Conservation (phyloP, 2,329 filamentous ascomycete species). For the Fusarium avenaceum region DNA sequence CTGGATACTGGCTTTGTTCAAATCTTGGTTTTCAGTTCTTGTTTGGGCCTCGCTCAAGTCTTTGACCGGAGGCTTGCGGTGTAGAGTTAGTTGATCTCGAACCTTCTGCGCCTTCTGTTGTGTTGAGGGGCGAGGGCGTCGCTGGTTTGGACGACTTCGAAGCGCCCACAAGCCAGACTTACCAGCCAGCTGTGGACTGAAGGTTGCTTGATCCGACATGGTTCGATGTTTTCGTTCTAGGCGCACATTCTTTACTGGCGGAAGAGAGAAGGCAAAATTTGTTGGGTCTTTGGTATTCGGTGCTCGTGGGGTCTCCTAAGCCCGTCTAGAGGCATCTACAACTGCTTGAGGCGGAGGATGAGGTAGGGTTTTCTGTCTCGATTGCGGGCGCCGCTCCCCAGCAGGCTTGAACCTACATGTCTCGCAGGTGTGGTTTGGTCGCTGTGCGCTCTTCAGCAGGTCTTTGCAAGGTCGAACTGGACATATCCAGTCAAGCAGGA, state of each 20-base stretch:
- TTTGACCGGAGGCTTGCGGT: neutral
- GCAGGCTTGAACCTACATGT: constrained; percentile 6
- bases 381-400: neutral
- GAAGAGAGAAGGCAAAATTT: neutral
- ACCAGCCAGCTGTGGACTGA: neutral
- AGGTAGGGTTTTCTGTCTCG: neutral
- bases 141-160: constrained; percentile 8
- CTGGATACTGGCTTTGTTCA: too few species aligned
- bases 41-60: neutral
- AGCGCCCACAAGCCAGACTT: neutral
- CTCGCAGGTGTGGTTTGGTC: constrained; percentile 10
- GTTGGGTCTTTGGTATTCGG: neutral
- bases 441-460: neutral
- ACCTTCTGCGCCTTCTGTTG: neutral
- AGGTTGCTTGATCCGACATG: neutral
- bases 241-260: neutral
- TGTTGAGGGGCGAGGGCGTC: neutral
- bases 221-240: neutral
- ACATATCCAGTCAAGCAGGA: constrained; percentile 17
- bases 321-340: neutral
- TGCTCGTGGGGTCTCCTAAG: neutral
- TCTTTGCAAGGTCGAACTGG: constrained; percentile 8
- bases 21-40: neutral
- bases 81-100: neutral
- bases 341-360: neutral